Evolutionary conservation across 768 basidiomycete species (phyloP).

Genomic region (Rhizopogon roseolus): DNA sequence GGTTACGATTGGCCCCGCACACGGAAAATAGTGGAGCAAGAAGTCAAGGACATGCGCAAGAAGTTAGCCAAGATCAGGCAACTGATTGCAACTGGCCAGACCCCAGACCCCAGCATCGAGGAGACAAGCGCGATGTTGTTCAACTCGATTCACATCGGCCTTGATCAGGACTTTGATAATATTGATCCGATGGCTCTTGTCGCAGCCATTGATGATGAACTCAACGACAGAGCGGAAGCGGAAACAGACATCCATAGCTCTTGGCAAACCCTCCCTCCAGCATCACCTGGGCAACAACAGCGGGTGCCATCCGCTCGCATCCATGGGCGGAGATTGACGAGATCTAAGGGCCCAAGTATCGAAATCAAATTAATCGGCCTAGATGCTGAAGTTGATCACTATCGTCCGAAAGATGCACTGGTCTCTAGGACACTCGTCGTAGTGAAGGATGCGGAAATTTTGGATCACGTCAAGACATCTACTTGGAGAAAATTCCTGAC

Average conservation of each 20-base stretch:
- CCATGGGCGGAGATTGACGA: constrained; percentile 56
- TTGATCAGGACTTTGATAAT: constrained; percentile 72
- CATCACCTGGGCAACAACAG: constrained; percentile 37
- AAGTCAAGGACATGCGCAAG: constrained; percentile 83
- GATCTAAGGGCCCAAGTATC: constrained; percentile 77
- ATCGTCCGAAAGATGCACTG: constrained; percentile 45
- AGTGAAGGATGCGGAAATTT: constrained; percentile 75
- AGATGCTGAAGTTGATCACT: constrained; percentile 64
- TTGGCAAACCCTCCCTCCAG: constrained; percentile 80
- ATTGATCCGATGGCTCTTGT: constrained; percentile 74
- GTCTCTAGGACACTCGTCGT: constrained; percentile 66
- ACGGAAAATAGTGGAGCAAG: constrained; percentile 80
- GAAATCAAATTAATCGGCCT: constrained; percentile 74
- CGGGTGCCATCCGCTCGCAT: constrained; percentile 32
- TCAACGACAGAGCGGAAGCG: constrained; percentile 72
- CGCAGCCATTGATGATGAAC: constrained; percentile 89
- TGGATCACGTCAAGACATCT: constrained; percentile 97
- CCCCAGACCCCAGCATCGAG: constrained; percentile 71
- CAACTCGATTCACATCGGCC: constrained; percentile 91
- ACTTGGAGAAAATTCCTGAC: constrained; percentile 99
- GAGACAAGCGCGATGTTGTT: constrained; percentile 74
- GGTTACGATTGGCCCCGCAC: constrained; percentile 94
- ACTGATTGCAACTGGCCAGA: constrained; percentile 86
- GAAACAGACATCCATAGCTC: constrained; percentile 63
- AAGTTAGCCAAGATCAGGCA: constrained; percentile 87